Conservation (phyloP, 2,329 filamentous ascomycete species). For the Phialophora tarda region DNA sequence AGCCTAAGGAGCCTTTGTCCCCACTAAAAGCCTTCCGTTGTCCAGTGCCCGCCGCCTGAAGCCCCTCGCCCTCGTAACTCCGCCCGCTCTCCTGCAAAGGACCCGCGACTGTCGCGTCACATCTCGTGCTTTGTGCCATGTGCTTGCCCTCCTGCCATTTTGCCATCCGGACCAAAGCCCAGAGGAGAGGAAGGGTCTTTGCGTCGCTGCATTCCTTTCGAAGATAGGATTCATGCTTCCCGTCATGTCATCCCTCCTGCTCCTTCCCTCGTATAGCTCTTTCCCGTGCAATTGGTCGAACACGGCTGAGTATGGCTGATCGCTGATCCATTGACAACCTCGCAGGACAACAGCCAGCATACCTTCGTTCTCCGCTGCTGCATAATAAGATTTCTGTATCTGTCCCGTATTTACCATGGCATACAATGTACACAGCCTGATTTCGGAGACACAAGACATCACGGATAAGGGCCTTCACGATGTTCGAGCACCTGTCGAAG, state of each 20-base stretch:
- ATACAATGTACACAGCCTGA: conserved; percentile 31
- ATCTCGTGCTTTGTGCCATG: conserved; percentile 18
- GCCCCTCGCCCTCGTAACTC: conserved; percentile 2
- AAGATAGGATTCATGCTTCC: conserved; percentile 11
- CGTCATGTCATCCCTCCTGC: conserved; percentile 25
- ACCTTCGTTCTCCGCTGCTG: neutral
- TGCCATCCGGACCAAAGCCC: conserved; percentile 17
- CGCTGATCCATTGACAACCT: conserved; percentile 6
- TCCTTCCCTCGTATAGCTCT: conserved; percentile 10
- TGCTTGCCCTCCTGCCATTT: conserved; percentile 21
- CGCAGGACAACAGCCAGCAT: conserved; percentile 5
- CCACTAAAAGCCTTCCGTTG: neutral
- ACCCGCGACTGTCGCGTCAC: conserved; percentile 4
- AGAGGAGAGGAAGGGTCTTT: conserved; percentile 1
- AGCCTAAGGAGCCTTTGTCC: neutral
- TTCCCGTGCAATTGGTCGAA: conserved; percentile 12
- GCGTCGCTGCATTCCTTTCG: conserved; percentile 6
- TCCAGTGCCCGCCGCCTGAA: conserved; percentile 10
- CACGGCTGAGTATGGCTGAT: conserved; percentile 22
- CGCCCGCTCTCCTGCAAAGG: neutral
- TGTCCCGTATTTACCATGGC: conserved; percentile 27
- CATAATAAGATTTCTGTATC: neutral
- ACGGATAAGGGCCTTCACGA: conserved; percentile 24
- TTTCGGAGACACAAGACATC: conserved; percentile 31
- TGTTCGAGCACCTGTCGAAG: conserved; percentile 25